Evolutionary conservation across 1,284 basidiomycete species (phyloP).

Genomic region (Veloboletus limbatus): DNA sequence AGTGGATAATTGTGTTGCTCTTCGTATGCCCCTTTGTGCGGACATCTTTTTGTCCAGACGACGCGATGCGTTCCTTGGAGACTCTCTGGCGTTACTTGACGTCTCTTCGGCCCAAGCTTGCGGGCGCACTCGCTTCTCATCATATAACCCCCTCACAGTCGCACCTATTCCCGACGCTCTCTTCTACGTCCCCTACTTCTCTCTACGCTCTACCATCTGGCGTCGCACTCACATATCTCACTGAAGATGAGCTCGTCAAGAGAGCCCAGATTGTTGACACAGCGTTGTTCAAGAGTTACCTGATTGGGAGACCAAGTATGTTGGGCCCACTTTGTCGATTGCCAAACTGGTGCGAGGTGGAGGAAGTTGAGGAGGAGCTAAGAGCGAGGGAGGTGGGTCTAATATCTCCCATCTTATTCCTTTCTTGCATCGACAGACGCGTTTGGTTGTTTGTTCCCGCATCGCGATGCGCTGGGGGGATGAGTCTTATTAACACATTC

Average conservation of each 20-base stretch:
- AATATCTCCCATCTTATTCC: background rate
- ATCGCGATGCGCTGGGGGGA: too few species aligned
- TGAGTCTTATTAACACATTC: too few species aligned
- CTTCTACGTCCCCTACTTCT: slow-evolving; percentile 66
- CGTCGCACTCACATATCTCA: slow-evolving; percentile 64
- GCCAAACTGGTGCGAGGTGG: slow-evolving; percentile 96
- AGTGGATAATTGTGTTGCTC: slow-evolving; percentile 1
- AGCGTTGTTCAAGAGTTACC: slow-evolving; percentile 90
- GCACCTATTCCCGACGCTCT: slow-evolving; percentile 60
- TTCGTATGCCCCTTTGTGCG: background rate
- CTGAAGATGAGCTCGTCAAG: slow-evolving; percentile 77
- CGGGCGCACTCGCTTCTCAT: slow-evolving; percentile 67
- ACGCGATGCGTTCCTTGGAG: slow-evolving; percentile 63
- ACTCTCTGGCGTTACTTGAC: slow-evolving; percentile 73
- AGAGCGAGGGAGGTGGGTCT: slow-evolving; percentile 69
- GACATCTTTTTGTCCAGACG: slow-evolving; percentile 40
- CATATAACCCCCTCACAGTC: slow-evolving; percentile 70
- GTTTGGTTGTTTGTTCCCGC: too few species aligned
- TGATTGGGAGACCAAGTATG: slow-evolving; percentile 80
- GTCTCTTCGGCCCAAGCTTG: slow-evolving; percentile 82
- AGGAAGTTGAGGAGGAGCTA: slow-evolving; percentile 89
- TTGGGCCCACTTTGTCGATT: slow-evolving; percentile 88
- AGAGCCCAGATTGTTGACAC: slow-evolving; percentile 96
- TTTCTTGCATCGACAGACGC: too few species aligned
- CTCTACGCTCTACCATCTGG: slow-evolving; percentile 70